These are phyloP conservation scores for Brachypodium distachyon DNA, from an alignment of 202 grass and related monocot genomes.

Conservation along the genomic window DNA sequence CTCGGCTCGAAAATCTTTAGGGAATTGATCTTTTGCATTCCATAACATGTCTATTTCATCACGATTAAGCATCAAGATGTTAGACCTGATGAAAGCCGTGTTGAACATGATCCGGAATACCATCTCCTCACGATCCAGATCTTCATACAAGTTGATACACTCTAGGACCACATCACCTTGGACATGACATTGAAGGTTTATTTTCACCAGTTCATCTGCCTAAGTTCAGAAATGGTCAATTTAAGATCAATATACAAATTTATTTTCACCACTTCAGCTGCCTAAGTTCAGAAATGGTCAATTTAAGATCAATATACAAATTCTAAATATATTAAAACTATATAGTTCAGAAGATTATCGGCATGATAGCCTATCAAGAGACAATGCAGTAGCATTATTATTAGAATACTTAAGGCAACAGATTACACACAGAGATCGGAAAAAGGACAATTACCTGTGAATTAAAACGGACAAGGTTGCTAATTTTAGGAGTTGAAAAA, in stretches of 20 bases:
- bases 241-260: slow-evolving; percentile 30
- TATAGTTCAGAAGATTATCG: neutral
- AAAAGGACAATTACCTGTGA: slow-evolving; percentile 54
- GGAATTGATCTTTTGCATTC: slow-evolving; percentile 60
- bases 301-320: slow-evolving; percentile 11
- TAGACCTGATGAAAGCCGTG: slow-evolving; percentile 82
- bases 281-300: slow-evolving; percentile 52
- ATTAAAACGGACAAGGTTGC: slow-evolving; percentile 54
- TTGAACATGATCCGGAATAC: slow-evolving; percentile 85
- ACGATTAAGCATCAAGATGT: slow-evolving; percentile 73
- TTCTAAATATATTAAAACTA: neutral
- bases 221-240: slow-evolving; percentile 41
- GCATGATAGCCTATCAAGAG: neutral
- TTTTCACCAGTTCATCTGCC: slow-evolving; percentile 82
- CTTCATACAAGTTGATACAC: slow-evolving; percentile 65
- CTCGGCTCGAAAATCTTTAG: slow-evolving; percentile 75
- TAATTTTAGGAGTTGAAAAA: slow-evolving; percentile 79
- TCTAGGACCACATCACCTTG: slow-evolving; percentile 93
- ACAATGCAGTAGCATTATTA: neutral
- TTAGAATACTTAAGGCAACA: neutral
- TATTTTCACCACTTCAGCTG: slow-evolving; percentile 80
- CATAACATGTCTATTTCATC: slow-evolving; percentile 80
- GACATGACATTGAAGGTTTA: slow-evolving; percentile 79
- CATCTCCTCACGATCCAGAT: slow-evolving; percentile 76
- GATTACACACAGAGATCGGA: neutral